A percentile compares a stretch with the other conserved stretches of the same genome.
Evolutionary conservation across 306 rosid genomes (phyloP).

Genomic region (Prunus fruticosa): DNA sequence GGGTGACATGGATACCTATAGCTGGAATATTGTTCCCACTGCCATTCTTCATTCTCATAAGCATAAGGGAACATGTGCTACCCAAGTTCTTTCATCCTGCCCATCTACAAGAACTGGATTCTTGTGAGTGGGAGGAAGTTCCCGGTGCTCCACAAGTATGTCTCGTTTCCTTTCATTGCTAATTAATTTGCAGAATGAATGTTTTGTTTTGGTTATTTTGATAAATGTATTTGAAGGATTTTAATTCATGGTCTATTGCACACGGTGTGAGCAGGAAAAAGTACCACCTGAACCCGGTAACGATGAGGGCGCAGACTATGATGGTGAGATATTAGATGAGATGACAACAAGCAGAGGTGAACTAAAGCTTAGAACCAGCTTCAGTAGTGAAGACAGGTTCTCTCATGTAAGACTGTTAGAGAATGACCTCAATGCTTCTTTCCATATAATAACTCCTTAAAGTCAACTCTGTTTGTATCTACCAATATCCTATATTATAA

Average conservation of each 20-base stretch:
- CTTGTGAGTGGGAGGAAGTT: conserved; percentile 42
- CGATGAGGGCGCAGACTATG: conserved; percentile 43
- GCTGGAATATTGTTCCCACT: conserved; percentile 52
- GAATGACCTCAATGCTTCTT: background rate
- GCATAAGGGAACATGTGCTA: conserved; percentile 36
- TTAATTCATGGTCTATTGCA: background rate
- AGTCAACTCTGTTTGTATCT: too few relatives aligned
- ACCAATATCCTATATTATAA: too few relatives aligned
- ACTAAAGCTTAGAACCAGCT: conserved; percentile 68
- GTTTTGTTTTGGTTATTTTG: background rate
- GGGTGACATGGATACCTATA: conserved; percentile 52
- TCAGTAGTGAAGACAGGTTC: conserved; percentile 43
- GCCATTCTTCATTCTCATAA: conserved; percentile 48
- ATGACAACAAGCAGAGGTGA: conserved; percentile 87
- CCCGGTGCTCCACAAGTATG: conserved; percentile 36
- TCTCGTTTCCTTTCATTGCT: background rate
- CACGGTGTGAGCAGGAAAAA: conserved; percentile 47
- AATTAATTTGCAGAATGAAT: background rate
- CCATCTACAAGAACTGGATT: conserved; percentile 47
- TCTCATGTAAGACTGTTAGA: conserved; percentile 39
- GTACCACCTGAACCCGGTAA: conserved; percentile 28
- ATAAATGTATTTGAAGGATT: background rate
- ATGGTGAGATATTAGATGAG: conserved; percentile 76
- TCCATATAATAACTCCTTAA: too few relatives aligned
- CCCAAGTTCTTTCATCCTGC: conserved; percentile 36